phyloP scores from a whole-genome alignment of 2,329 filamentous ascomycete genomes.

The Aspergillus fructus region DNA sequence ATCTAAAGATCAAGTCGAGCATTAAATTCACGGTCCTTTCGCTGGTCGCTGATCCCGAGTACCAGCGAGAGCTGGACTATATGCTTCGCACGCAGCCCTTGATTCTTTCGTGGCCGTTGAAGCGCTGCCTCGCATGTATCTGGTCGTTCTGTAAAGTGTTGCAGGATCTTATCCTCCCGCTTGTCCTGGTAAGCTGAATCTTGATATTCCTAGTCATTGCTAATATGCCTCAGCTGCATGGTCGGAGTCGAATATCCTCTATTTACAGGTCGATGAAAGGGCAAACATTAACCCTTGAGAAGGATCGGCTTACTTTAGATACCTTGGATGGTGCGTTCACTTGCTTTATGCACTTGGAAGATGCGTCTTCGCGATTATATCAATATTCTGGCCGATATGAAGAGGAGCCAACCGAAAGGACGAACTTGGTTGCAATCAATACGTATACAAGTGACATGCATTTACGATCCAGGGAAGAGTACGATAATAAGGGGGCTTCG shows the following conservation, averaged over 20 bases:
- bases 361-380: constrained; percentile 40
- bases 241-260: constrained; percentile 41
- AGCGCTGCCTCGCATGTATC: constrained; percentile 41
- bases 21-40: constrained; percentile 52
- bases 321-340: constrained; percentile 48
- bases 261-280: constrained; percentile 37
- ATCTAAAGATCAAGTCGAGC: constrained; percentile 20
- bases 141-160: constrained; percentile 48
- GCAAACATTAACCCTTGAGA: constrained; percentile 35
- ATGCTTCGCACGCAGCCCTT: constrained; percentile 37
- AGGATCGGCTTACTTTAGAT: constrained; percentile 45
- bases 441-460: constrained; percentile 48
- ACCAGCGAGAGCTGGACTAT: constrained; percentile 49
- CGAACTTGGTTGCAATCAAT: constrained; percentile 44
- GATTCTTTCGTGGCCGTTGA: constrained; percentile 34
- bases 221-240: constrained; percentile 33
- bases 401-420: constrained; percentile 43
- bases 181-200: constrained; percentile 37
- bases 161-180: constrained; percentile 44
- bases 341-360: constrained; percentile 43
- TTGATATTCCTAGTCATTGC: too few relatives aligned
- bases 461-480: constrained; percentile 45
- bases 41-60: constrained; percentile 52
- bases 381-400: constrained; percentile 40
- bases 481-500: constrained; percentile 37